Evolutionary conservation across 495 filamentous ascomycete species (phyloP), one percentile per base, ranked within the genome.

Genomic region (Friedmanniomyces endolithicus): DNA sequence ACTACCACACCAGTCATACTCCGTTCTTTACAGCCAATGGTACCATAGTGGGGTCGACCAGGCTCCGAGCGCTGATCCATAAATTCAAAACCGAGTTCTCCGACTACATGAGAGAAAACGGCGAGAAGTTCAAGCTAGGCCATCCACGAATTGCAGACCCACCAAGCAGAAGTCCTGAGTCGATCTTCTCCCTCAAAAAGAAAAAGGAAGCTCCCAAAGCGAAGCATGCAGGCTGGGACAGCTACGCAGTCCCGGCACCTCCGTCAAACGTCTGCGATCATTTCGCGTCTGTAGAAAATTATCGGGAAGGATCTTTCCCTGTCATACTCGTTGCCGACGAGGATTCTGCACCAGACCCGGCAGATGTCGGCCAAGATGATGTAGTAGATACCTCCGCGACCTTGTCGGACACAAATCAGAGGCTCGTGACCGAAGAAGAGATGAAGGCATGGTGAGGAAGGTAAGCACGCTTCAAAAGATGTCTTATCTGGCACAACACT

Each of bases 1-100:
- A 68, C 6, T 85, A 85, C 55, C 69, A 53, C 27, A 41, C 12
- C 34, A 20, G 6, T 53, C 69, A 66, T 52, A 65, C 77, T 34
- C 31, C 58, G 0, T 84, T 85, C 61, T 85, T 85, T 55, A 67
- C 62, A 1, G 67, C 0, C 41, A 27, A 17, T 23, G 55, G 37
- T 14, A 27, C 62, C 0, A 27, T 53, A 25, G 74, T 71, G 9
- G 52, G 64, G n/a, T 17, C 58, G 8, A 75, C 78, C 51, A 76
- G 79, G 11, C 68, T 87, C 7, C 74, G 84, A 11, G 80, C 83
- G 0, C 62, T 79, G 0, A 65, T 84, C 22, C 78, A 83, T 35
- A 74, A 79, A 33, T 58, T 77, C 20, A 79, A 78, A 52, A 64
- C 64, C 16, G 65, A 68, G 0, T 87, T 86, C 50, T 72, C 76